phyloP scores from a whole-genome alignment of 2,329 filamentous ascomycete genomes.

The Talaromyces sp. region DNA sequence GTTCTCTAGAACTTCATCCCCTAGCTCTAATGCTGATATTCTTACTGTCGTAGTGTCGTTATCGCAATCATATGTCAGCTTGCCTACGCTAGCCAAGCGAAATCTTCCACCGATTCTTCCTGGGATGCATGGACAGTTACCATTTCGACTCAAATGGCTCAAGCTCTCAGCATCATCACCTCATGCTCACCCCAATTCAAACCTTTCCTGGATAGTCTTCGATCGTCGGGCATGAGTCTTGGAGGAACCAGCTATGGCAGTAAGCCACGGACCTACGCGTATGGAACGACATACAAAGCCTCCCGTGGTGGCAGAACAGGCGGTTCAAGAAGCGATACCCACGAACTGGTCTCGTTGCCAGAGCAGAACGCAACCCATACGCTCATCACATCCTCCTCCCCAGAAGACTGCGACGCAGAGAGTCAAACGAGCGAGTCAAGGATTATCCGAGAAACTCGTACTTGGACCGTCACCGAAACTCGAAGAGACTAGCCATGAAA shows the following conservation, averaged over 20 bases:
- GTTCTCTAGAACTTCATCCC: not conserved
- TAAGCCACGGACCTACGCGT: conserved; percentile 18
- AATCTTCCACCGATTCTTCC: conserved; percentile 18
- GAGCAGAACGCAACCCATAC: conserved; percentile 9
- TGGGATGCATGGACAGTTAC: conserved; percentile 25
- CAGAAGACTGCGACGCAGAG: conserved; percentile 23
- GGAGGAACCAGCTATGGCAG: conserved; percentile 19
- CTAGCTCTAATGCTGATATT: not conserved
- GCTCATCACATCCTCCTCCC: conserved; percentile 19
- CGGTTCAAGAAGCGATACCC: conserved; percentile 13
- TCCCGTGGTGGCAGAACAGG: conserved; percentile 6
- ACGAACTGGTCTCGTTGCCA: conserved; percentile 18
- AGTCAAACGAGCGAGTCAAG: conserved; percentile 30
- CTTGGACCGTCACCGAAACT: conserved; percentile 26
- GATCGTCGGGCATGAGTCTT: conserved; percentile 32
- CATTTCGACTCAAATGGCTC: conserved; percentile 21
- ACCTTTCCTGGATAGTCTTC: conserved; percentile 33
- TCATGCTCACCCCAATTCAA: conserved; percentile 36
- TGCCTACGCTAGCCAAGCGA: conserved; percentile 16
- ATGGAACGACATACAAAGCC: conserved; percentile 10
- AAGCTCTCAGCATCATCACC: conserved; percentile 32
- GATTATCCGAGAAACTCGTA: conserved; percentile 32
- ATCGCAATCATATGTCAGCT: conserved; percentile 5
- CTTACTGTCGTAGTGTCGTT: not conserved
- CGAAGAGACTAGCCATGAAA: not conserved